phyloP scores from a whole-genome alignment of 176 grass and related monocot genomes.

The Secale cereale region DNA sequence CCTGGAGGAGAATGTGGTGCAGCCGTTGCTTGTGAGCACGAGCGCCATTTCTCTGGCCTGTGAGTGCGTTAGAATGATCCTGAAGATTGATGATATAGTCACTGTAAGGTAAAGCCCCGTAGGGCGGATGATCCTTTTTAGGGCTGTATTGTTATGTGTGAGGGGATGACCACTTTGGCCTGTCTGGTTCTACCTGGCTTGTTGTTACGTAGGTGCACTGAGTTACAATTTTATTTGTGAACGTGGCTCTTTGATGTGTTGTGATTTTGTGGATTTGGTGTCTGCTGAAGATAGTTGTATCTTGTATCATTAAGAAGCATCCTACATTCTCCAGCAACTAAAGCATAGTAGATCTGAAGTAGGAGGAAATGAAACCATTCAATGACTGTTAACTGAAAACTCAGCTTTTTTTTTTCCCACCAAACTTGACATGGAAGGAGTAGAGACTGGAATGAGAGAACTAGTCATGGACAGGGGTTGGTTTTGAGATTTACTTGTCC shows the following conservation, averaged over 20 bases:
- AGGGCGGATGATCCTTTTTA: background rate
- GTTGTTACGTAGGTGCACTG: slow-evolving; percentile 5
- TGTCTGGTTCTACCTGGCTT: background rate
- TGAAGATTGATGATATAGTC: slow-evolving; percentile 90
- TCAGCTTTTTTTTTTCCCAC: too few relatives aligned
- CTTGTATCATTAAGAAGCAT: too few relatives aligned
- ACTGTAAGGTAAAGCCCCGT: slow-evolving; percentile 36
- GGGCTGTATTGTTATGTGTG: background rate
- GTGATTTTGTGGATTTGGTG: background rate
- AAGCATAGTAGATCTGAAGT: too few relatives aligned
- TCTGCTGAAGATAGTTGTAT: background rate
- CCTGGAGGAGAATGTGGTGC: slow-evolving; percentile 83
- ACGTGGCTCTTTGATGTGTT: background rate
- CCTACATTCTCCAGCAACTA: too few relatives aligned
- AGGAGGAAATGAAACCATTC: too few relatives aligned
- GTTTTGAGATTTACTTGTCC: too few relatives aligned
- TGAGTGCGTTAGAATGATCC: slow-evolving; percentile 88
- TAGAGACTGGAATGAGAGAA: too few relatives aligned
- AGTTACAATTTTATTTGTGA: slow-evolving; percentile 21
- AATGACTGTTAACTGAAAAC: too few relatives aligned
- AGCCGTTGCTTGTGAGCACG: slow-evolving; percentile 73
- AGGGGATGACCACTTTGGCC: background rate
- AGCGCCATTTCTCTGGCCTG: slow-evolving; percentile 72
- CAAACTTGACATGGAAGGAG: too few relatives aligned
- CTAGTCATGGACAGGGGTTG: too few relatives aligned